Base-by-base conservation (phyloP, 2,329 filamentous ascomycete species). In the Coniochaeta sp. region DNA sequence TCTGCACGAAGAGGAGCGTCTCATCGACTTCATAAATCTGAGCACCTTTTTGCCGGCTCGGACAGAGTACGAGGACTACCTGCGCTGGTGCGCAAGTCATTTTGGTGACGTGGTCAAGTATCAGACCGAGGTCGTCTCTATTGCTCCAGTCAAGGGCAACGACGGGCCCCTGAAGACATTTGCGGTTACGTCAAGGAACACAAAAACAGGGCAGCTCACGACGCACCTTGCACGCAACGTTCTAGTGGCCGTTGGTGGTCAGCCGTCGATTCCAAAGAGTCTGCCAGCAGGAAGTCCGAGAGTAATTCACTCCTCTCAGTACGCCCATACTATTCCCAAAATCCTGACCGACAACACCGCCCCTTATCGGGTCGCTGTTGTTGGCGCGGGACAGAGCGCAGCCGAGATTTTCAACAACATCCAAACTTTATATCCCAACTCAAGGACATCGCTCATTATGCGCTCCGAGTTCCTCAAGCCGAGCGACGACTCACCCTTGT, bases 401-500 rank as follows among this genome's bases (percentile, higher is more conserved):
- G 93, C 93, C 11, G 93, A 99, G 78, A 96, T 97, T 68, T 97
- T 96, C 78, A 89, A 91, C 77, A 93, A 96, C 73, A 77, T 98
- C 57, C 89, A 93, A 68, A 81, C 79, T 43, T 79, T 90, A 55
- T 97, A 96, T 71, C 92, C 92, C 43, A 92, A 93, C 71, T 86
- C 89, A 31, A 82, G 84, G 67, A 93, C 92, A 0, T 84, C 80
- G 38, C 76, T 99, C 61, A 78, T 97, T 62, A 93, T 96, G 80
- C 87, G 91, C 66, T 88, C 88, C 47, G 85, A 91, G 64, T 92
- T 93, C 60, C 76, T 99, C 62, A 87, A 89, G 67, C 93, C 93
- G 1, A 96, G 91, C 70, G 93, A 99, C 71, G 95, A 98, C 73
- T 96, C 91, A 59, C 95, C 93, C 19, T 98, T 98, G 90, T 93